A percentile compares a stretch with the other conserved stretches of the same genome.
Evolutionary conservation across 1,284 basidiomycete species (phyloP).

Genomic region (Wallemia ichthyophaga): DNA sequence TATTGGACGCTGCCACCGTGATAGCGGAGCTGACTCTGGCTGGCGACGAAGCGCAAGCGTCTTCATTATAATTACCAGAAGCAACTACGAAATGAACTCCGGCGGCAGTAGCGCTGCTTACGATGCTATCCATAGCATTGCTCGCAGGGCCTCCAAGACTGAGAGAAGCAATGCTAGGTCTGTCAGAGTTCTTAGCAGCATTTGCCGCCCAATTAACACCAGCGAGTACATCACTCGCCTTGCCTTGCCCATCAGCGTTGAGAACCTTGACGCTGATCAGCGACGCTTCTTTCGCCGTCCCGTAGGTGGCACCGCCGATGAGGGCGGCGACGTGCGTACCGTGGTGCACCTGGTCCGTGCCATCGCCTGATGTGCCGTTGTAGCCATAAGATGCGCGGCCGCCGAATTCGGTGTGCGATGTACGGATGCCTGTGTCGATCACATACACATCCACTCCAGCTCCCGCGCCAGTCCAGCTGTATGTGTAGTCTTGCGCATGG

Average conservation of each 20-base stretch:
- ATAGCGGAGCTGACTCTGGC: not conserved
- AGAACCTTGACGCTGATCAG: not conserved
- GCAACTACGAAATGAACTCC: not conserved
- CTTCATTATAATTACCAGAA: not conserved
- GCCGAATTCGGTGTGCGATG: not conserved
- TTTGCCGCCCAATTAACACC: not conserved
- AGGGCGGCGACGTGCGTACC: not conserved
- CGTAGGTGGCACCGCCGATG: not conserved
- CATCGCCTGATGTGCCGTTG: not conserved
- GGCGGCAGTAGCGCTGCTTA: not conserved
- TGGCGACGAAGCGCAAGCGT: not conserved
- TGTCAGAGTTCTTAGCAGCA: not conserved
- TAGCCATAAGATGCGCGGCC: conserved; percentile 1
- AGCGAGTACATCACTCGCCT: not conserved
- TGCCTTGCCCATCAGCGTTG: not conserved
- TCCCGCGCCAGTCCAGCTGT: not conserved
- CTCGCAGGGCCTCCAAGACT: not conserved
- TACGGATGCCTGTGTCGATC: not conserved
- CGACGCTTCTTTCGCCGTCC: not conserved
- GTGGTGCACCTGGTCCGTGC: not conserved
- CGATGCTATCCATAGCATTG: not conserved
- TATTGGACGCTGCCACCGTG: not conserved
- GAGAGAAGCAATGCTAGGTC: not conserved
- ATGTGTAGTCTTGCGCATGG: not conserved
- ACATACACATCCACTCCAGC: not conserved